Base-by-base conservation (phyloP, 2,329 filamentous ascomycete genomes). In the Cryphonectria nitschkei region DNA sequence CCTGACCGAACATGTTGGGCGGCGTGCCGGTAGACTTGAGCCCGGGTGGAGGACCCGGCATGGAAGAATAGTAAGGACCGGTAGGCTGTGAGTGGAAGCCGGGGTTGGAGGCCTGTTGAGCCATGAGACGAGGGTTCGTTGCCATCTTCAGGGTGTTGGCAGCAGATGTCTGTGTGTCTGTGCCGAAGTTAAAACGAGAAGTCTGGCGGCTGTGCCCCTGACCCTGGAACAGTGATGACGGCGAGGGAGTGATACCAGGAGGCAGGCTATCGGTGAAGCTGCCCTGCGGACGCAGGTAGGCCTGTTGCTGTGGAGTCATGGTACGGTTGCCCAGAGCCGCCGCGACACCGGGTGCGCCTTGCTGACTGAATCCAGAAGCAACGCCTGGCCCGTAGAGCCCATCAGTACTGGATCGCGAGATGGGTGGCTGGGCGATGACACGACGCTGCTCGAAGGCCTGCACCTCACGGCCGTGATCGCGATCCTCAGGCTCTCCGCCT, bases 11-110 rank as follows among this genome's bases (percentile, higher is more conserved):
- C 88, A 98, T 96, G 76, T 93, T 94, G 22, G 96, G 95, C 70
- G 96, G 95, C 26, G 95, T 98, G 58, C 94, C 94, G 2, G 95
- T 95, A 32, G 95, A 97, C 83, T 99, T 99, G 39, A 99, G 86
- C 13, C 96, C 96, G 0, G 96, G 97, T 72, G 96, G 96, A 39
- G 97, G 96, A 3, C 95, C 95, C 77, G 97, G 94, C 77, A 98
- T 94, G 13, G 93, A 93, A 68, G 91, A 89, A 80, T 96, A 98
- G 79, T 94, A 96, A 74, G 93, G 92, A 74, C 86, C 89, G 74
- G 86, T 81, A 80, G 89, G 80, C 76, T 90, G 87, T 56, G 84
- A 83, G 75, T 90, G 89, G 77, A 88, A 87, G 64, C 91, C 92
- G 90, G 95, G 93, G 91, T 95, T 96, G n/a, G 92, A 91, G 67